Evolutionary conservation across 495 filamentous ascomycete genomes (phyloP), one percentile per base, ranked within the genome.

Genomic region (Penicillium mononematosum): DNA sequence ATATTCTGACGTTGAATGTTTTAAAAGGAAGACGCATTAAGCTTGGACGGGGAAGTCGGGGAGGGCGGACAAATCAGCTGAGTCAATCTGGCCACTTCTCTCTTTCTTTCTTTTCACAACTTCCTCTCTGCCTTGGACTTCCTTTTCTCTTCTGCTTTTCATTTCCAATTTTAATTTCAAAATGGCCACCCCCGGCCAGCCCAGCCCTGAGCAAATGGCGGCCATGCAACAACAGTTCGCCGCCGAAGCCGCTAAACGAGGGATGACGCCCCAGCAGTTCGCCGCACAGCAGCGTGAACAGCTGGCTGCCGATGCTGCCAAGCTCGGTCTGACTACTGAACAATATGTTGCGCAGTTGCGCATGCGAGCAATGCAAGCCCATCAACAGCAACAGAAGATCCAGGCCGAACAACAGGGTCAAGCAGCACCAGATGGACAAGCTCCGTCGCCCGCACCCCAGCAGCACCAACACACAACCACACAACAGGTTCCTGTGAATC

Each of bases 221-320:
- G 78, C 78, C 20, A 92, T 96, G 83, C 90, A 95, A 69, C 83
- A 86, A 66, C 90, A 94, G 73, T 77, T 96, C 59, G 88, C 88
- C 45, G 80, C 80, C 47, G 87, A 91, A 71, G 88, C 88, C 36
- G 79, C 87, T 61, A 85, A 83, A 74, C 80, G 85, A 63, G 88
- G 88, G 63, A 81, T 92, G 84, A 85, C 86, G 2, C 87, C 88
- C 1, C 86, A 86, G 55, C 77, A 90, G 71, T 89, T 90, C 63
- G 81, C 87, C 56, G 81, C 85, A 45, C 71, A 78, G 65, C 78
- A 82, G 62, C 75, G 78, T 24, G 78, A 80, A 53, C 76, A 81
- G 45, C 66, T 83, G n/a, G 74, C 81, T 74, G 68, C 81, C 69
- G 84, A 91, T 71, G 83, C 86, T 45, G 70, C 81, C 64, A 86